These are phyloP conservation scores for Clonostachys rhizophaga DNA, from an alignment of 2,329 filamentous ascomycete species.

Conservation along the genomic window DNA sequence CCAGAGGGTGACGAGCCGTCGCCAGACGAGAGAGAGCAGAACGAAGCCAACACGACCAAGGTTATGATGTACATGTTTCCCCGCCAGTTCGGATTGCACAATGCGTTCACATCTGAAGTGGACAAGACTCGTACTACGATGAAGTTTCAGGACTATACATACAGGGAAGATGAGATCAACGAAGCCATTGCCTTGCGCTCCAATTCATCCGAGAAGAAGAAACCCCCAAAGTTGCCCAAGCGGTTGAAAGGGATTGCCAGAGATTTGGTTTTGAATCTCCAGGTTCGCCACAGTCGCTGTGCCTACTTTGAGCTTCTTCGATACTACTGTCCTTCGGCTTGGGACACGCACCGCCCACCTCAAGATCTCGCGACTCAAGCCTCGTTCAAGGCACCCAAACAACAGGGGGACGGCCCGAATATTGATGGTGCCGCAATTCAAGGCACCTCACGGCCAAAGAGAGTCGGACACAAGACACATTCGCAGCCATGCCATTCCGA, in stretches of 20 bases:
- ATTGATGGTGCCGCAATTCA: too few species aligned
- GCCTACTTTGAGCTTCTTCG: conserved; percentile 74
- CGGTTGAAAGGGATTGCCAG: conserved; percentile 60
- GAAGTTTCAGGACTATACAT: conserved; percentile 77
- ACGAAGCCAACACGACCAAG: conserved; percentile 53
- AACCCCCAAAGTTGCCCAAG: conserved; percentile 46
- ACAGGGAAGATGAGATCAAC: conserved; percentile 77
- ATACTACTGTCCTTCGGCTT: conserved; percentile 67
- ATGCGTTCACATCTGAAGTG: conserved; percentile 75
- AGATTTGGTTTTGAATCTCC: conserved; percentile 62
- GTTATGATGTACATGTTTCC: conserved; percentile 94
- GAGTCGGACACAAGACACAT: conserved; percentile 2
- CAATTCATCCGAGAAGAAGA: neutral
- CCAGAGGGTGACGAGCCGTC: neutral
- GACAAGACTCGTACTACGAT: conserved; percentile 64
- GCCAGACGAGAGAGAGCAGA: conserved; percentile 1
- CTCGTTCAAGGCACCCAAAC: conserved; percentile 1
- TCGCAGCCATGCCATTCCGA: conserved; percentile 3
- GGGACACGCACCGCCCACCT: conserved; percentile 11
- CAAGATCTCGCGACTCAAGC: neutral
- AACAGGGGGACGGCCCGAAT: conserved; percentile 1
- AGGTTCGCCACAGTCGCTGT: conserved; percentile 67
- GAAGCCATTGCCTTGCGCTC: conserved; percentile 1
- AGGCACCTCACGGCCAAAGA: conserved; percentile 2
- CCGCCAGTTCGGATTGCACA: conserved; percentile 82